Base-by-base conservation (phyloP, 805 yeast genomes). In the Scheffersomyces amazonensis region DNA sequence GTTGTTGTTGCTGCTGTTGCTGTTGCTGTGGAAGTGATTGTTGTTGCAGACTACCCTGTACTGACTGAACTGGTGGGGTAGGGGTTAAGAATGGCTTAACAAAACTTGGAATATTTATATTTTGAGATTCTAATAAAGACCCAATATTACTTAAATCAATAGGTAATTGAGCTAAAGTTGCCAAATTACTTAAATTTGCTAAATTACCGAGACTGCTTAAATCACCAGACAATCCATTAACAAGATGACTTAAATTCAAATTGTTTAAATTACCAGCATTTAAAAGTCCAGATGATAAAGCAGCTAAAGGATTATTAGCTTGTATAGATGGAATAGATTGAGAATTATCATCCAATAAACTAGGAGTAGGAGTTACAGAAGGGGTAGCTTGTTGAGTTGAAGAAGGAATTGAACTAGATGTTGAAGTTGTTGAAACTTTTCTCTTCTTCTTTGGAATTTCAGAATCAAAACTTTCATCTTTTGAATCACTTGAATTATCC, bases 161-260 rank as follows among this genome's bases (percentile, higher is more conserved):
- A 4, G 73, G 73, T 17, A 67, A 49, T 39, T 68, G 71, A 1
- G 75, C 75, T 43, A 69, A 54, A 9, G 65, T 58, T 2, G 74
- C 74, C 34, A 69, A 54, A 40, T 63, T 66, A 24, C 64, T 56
- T 30, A 69, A 51, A 43, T 58, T 65, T 10, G 73, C 69, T 31
- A 67, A 43, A 41, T 60, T 64, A 4, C 69, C 69, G 13, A 67
- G 46, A 37, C 64, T 53, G 18, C 41, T 32, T 30, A 66, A 45
- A 38, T 66, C 69, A 15, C 62, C 58, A 20, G 66, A 56, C 28
- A 69, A 51, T 41, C 65, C 64, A 47, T 68, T 63, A 6, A 69
- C 71, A 40, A 69, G 55, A 37, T 67, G 73, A 37, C 72, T 64
- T 39, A 69, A 46, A 43, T 67, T 69, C 41, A 69, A 48, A 45